A percentile compares a stretch with the other conserved stretches of the same genome.
phyloP scores from a whole-genome alignment of 352 stramenopile genomes.

The Phytopythium montanum region DNA sequence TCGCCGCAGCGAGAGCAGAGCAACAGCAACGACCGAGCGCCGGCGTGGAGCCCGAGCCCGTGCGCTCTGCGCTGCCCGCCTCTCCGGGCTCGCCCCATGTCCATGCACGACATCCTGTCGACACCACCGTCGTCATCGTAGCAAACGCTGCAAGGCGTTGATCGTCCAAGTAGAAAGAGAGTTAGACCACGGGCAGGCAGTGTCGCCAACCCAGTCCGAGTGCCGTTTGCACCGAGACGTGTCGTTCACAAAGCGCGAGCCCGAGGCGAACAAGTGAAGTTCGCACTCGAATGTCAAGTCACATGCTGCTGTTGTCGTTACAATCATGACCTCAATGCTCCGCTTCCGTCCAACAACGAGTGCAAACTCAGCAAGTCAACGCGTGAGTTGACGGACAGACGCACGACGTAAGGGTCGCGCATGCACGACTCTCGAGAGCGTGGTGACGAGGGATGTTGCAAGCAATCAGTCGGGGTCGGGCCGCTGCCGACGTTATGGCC shows the following conservation, averaged over 20 bases:
- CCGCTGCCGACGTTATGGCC: not conserved
- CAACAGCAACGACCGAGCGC: not conserved
- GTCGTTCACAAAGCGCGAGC: not conserved
- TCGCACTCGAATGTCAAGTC: not conserved
- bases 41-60: not conserved
- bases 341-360: too few relatives aligned
- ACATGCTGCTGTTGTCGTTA: not conserved
- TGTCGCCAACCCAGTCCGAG: not conserved
- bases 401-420: too few relatives aligned
- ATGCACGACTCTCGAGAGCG: too few relatives aligned
- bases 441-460: not conserved
- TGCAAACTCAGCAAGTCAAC: too few relatives aligned
- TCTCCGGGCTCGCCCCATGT: slow-evolving; percentile 27
- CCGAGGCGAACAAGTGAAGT: not conserved
- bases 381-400: too few relatives aligned
- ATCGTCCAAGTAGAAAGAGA: not conserved
- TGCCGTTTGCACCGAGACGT: not conserved
- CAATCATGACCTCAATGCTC: too few relatives aligned
- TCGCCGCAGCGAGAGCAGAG: slow-evolving; percentile 32
- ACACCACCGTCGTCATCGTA: slow-evolving; percentile 15
- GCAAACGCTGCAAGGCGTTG: slow-evolving; percentile 2
- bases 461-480: not conserved
- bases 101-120: slow-evolving; percentile 43
- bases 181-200: not conserved
- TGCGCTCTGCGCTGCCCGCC: slow-evolving; percentile 1